Base-by-base conservation (phyloP, 1,284 basidiomycete species). In the Bjerkandera adusta region DNA sequence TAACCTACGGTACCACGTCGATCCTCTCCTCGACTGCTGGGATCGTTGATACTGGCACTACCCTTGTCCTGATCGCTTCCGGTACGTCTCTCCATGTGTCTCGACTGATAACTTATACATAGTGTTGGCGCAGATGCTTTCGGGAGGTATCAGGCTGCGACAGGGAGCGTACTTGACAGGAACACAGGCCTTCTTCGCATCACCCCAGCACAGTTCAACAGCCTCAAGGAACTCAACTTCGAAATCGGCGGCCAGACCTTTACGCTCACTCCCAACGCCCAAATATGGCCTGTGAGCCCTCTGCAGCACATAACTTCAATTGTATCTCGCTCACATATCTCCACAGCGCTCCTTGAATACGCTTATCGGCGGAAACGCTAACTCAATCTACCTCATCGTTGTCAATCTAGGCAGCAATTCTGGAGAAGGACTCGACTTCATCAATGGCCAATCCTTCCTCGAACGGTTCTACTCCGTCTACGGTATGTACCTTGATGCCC, bases 381-480 rank as follows among this genome's bases (percentile, higher is more conserved):
- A 55, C 57, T 32, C 20, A 32, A 39, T 63, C 16, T 66, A 63
- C 53, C 61, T 65, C 38, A 57, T 65, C 36, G 52, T 62, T 18
- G 48, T 29, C 44, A 52, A 59, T 52, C 15, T 60, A 18, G 58
- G 58, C 12, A 47, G 50, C 12, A 16, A 13, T 30, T 41, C 42
- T 24, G 60, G 62, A 25, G 24, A 44, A 11, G 62, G 63, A 12
- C 47, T 64, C 30, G 62, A 62, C 53, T 64, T 64, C 57, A 61
- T 64, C 53, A 64, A 67, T 48, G 61, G 67, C 36, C 50, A 56
- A 51, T 49, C 55, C 27, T 67, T 62, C 42, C 57, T 73, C 13
- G 77, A 85, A 62, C 75, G 82, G 22, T 85, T 78, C 72, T 85
- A 83, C 65, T 70, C 72, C 13, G 79, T 83, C 21, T 83, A 64